Conservation (phyloP, 371 early-diverging fungal genomes). For the Lichtheimia hyalospora region DNA sequence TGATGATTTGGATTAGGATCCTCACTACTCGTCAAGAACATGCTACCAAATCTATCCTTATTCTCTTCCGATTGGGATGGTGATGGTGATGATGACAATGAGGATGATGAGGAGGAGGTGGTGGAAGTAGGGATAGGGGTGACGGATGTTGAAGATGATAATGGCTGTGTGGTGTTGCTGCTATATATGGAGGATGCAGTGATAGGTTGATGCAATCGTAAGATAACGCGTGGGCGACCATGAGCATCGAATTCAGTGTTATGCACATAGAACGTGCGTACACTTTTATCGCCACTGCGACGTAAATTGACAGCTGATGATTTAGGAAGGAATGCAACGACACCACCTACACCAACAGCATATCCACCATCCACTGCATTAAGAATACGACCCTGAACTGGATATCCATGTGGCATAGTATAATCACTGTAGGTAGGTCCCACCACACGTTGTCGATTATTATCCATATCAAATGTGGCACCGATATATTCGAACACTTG, state of each 20-base stretch:
- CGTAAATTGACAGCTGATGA: constrained; percentile 22
- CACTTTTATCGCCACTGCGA: constrained; percentile 20
- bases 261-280: constrained; percentile 68
- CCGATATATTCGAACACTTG: constrained; percentile 34
- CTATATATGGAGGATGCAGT: constrained; percentile 10
- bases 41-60: constrained; percentile 5
- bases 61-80: not conserved
- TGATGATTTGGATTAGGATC: constrained; percentile 19
- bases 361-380: constrained; percentile 44
- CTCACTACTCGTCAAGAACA: constrained; percentile 19
- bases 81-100: not conserved
- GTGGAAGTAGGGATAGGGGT: no score
- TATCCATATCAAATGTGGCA: constrained; percentile 21
- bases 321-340: constrained; percentile 60
- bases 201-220: constrained; percentile 21
- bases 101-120: not conserved
- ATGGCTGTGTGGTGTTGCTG: not conserved
- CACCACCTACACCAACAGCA: constrained; percentile 69
- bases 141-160: not conserved
- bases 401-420: constrained; percentile 27
- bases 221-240: constrained; percentile 61
- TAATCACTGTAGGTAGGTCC: constrained; percentile 39
- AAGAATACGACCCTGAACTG: constrained; percentile 70
- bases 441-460: constrained; percentile 19
- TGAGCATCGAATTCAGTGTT: constrained; percentile 59